Base-by-base conservation (phyloP, 2,329 filamentous ascomycete genomes). In the Orbilia oligospora region DNA sequence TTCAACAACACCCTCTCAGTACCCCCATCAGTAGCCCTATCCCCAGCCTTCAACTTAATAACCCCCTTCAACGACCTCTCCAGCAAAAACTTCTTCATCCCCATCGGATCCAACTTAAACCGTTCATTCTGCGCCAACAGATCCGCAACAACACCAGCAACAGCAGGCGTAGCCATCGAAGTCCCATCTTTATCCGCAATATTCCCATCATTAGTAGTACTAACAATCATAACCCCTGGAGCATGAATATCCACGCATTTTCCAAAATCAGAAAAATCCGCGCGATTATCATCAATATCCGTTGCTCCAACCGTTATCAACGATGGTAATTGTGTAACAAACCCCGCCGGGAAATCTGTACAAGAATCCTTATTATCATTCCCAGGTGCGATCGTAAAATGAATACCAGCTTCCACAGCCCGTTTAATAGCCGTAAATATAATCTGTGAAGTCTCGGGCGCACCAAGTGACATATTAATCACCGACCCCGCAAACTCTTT, bases 381-480 rank as follows among this genome's bases (percentile, higher is more conserved):
- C 16, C 85, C 85, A 24, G 85, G 85, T 41, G 85, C 84, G 48
- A 86, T 84, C 38, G 85, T 82, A 46, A 85, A 82, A 72, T 86
- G 83, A 10, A 86, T 81, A 24, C 86, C 86, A 9, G 81, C 80
- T 1, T 80, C 77, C 80, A 85, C 86, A 38, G 88, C 87, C 12
- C 82, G 83, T 36, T 85, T 83, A 10, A 89, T 84, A 53, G 87
- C 87, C 30, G 81, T 82, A 84, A 89, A 88, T 81, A 89, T 85
- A 46, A 87, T 84, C 0, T 83, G 80, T 0, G 86, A 87, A 63
- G 80, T 82, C 27, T 83, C 84, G 30, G 83, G 76, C 0, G 86
- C 87, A 10, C 88, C 88, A 0, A 90, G 85, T 16, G 87, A 89
- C 87, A 90, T 87, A 84, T 86, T 88, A 72, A 89, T 85, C 16